Conservation (phyloP, 1,284 basidiomycete genomes). For the Papiliotrema flavescens region DNA sequence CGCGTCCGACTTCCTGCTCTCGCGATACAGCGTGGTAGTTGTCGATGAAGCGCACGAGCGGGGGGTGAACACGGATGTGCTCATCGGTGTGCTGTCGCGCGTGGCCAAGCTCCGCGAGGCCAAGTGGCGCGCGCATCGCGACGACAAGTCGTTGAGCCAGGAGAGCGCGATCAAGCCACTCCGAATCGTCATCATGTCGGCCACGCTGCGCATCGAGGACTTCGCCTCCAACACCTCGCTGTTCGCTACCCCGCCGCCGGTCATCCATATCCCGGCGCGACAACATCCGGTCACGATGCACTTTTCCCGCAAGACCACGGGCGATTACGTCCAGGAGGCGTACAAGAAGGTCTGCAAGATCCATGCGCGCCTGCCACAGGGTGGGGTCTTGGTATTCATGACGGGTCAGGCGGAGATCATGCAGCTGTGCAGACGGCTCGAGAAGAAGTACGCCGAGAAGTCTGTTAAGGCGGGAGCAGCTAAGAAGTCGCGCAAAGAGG, state of each 20-base stretch:
- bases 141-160: slow-evolving; percentile 78
- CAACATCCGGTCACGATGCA: slow-evolving; percentile 96
- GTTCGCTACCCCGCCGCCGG: slow-evolving; percentile 78
- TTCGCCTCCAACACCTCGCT: slow-evolving; percentile 83
- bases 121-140: slow-evolving; percentile 76
- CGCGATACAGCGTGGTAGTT: slow-evolving; percentile 88
- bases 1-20: slow-evolving; percentile 82
- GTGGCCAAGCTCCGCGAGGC: slow-evolving; percentile 84
- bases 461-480: slow-evolving; percentile 57
- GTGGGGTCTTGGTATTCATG: slow-evolving; percentile 69
- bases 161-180: slow-evolving; percentile 62
- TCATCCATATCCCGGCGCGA: slow-evolving; percentile 83
- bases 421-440: slow-evolving; percentile 65
- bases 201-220: slow-evolving; percentile 89
- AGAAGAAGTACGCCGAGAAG: slow-evolving; percentile 59
- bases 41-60: slow-evolving; percentile 98
- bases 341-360: slow-evolving; percentile 84
- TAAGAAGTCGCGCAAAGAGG: slow-evolving; percentile 21
- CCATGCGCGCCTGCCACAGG: slow-evolving; percentile 65
- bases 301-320: slow-evolving; percentile 78
- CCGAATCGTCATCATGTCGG: slow-evolving; percentile 97
- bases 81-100: slow-evolving; percentile 91
- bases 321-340: slow-evolving; percentile 87
- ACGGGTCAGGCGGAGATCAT: slow-evolving; percentile 75
- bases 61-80: slow-evolving; percentile 96